Base-by-base conservation (phyloP, 1,284 basidiomycete genomes). In the Sporisorium graminicola region DNA sequence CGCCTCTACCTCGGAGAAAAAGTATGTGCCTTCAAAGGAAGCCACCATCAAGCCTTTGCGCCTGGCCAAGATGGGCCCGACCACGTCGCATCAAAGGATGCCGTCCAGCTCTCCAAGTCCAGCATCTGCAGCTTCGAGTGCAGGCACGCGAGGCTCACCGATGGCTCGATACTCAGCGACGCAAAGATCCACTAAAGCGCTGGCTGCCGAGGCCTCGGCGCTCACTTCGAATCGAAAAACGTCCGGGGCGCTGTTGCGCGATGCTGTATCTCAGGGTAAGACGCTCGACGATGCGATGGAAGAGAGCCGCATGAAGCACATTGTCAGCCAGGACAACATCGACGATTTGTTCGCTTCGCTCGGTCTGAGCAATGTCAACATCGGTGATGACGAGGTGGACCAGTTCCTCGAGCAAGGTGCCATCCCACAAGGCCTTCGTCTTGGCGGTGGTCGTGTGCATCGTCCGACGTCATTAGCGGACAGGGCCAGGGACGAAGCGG, bases 341-440 rank as follows among this genome's bases (percentile, higher is more conserved):
- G 82, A 85, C 42, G 82, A 83, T 26, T 72, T 85, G 3, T 78
- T 85, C 22, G 79, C 77, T 1, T 78, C 67, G 12, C 62, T 85
- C 5, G 84, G 84, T 2, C 68, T 85, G 3, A 67, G 60, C 42
- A 76, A 85, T 37, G 64, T 79, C 20, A 71, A 76, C 40, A 66
- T 85, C n/a, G 69, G 56, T 13, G 82, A 80, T 13, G 78, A 74
- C 40, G 80, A 84, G 53, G 81, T 79, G 20, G 82, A 85, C 14
- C 78, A 70, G 7, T 81, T 85, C 61, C 70, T 85, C 5, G 49
- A 59, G 13, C 65, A 74, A 27, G 82, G 82, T n/a, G 64, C 66
- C 9, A 73, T 82, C 27, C 80, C 80, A 3, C 62, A 74, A 42
- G 79, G 79, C 16, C 58, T 80, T 18, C 66, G 57, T 18, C 18